Percentiles rank a stretch among this genome's conserved stretches.
phyloP scores from a whole-genome alignment of 768 basidiomycete species.

The Leccinum rimulosum region DNA sequence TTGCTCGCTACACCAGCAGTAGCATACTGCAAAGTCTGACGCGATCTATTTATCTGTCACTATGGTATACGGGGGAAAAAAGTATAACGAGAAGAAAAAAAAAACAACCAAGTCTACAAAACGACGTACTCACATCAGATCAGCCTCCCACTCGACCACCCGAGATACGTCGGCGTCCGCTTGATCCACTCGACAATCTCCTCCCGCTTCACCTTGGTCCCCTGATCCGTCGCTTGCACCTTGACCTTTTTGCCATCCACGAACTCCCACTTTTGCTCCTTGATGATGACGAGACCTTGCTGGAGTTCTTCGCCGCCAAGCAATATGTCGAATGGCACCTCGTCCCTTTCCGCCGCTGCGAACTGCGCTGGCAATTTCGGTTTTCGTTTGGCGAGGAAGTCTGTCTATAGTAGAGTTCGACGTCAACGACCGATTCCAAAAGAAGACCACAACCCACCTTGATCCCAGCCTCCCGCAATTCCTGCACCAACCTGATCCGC shows the following conservation, averaged over 20 bases:
- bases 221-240: conserved; percentile 60
- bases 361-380: conserved; percentile 88
- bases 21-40: not conserved
- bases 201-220: conserved; percentile 58
- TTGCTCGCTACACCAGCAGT: not conserved
- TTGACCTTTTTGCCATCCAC: conserved; percentile 68
- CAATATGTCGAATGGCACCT: conserved; percentile 90
- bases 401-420: conserved; percentile 53
- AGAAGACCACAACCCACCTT: conserved; percentile 51
- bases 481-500: conserved; percentile 73
- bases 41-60: not conserved
- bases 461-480: conserved; percentile 83
- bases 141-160: conserved; percentile 32
- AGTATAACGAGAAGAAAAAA: not conserved
- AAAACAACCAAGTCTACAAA: not conserved
- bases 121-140: conserved; percentile 15
- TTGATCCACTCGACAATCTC: conserved; percentile 67
- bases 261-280: conserved; percentile 85
- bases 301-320: conserved; percentile 86
- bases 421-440: not conserved
- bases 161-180: conserved; percentile 30
- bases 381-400: conserved; percentile 90
- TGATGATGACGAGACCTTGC: conserved; percentile 83
- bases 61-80: not conserved
- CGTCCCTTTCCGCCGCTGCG: conserved; percentile 85